Evolutionary conservation across 352 stramenopile species (phyloP).

Genomic region (Phytopythium ostracodes): DNA sequence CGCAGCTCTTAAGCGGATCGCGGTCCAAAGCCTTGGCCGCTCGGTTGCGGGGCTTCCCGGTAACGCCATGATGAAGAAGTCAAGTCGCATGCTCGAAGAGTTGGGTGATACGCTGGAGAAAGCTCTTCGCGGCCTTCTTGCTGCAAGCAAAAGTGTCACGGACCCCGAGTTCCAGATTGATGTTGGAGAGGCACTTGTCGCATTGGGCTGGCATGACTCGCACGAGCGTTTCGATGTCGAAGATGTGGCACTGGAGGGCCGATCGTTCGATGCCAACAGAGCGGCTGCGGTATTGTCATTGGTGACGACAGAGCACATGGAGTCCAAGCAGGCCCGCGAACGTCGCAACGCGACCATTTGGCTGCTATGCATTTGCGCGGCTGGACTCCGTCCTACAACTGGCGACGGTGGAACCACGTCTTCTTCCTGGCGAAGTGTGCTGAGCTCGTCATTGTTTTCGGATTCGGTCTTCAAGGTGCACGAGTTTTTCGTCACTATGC

Average conservation of each 20-base stretch:
- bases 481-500: conserved; percentile 77
- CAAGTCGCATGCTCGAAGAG: conserved; percentile 10
- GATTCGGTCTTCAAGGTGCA: conserved; percentile 40
- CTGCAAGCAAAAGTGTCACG: conserved; percentile 11
- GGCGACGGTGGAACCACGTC: not conserved
- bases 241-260: not conserved
- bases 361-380: conserved; percentile 66
- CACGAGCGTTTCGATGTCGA: conserved; percentile 17
- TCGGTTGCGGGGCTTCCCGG: conserved; percentile 23
- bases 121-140: conserved; percentile 20
- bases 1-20: conserved; percentile 27
- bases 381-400: conserved; percentile 22
- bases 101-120: conserved; percentile 18
- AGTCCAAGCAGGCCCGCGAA: conserved; percentile 11
- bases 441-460: conserved; percentile 23
- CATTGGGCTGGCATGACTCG: conserved; percentile 35
- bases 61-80: not conserved
- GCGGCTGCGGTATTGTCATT: conserved; percentile 11
- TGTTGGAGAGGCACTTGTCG: conserved; percentile 47
- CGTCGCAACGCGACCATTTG: conserved; percentile 58
- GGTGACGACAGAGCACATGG: conserved; percentile 6
- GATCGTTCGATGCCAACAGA: conserved; percentile 24
- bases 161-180: conserved; percentile 49
- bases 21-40: conserved; percentile 37
- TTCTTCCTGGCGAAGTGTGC: conserved; percentile 32